Evolutionary conservation across 805 yeast genomes (phyloP), one percentile per base, ranked within the genome.

Genomic region (Candida wancherniae): DNA sequence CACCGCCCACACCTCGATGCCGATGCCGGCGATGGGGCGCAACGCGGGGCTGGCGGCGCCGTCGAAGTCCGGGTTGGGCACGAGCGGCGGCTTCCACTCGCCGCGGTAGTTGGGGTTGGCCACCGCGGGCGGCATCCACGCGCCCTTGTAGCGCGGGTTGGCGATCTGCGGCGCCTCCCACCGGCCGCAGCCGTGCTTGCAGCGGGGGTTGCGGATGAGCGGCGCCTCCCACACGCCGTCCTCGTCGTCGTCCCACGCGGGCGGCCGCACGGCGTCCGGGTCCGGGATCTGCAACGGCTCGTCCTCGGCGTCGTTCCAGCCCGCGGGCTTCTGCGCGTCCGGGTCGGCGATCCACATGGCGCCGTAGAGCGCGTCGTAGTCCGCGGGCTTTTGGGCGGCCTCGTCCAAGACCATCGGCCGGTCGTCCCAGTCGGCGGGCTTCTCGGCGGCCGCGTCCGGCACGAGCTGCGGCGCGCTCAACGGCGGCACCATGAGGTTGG

Each of bases 1-100:
- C 79, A 87, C 81, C 27, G 90, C 74, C 95, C 95, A 87, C 41
- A 87, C 63, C 57, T 87, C 97, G 50, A 88, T 84, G 6, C 94
- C 95, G 26, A 86, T 47, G 8, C 83, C 94, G 15, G 87, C 88
- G 41, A 85, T 74, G 19, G 78, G 74, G 15, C 29, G 22, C n/a
- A 32, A 22, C 5, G 24, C 37, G 44, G 75, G 79, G 36, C 80
- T 56, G 42, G 77, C 64, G 48, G 79, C 85, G 45, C 73, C 78
- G 43, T 56, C 73, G 56, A 70, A 84, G 20, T 74, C 67, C 5
- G 95, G 94, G 51, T 87, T 88, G 11, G 75, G 56, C 39, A 83
- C 72, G 43, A 45, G 50, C 30, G 72, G 70, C 20, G 94, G 90
- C 12, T 54, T 39, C 95, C 95, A 88, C 38, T 61, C 74, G 15